Percentiles rank a stretch among this genome's conserved stretches.
These are phyloP conservation scores for Rhypophila decipiens DNA, from an alignment of 495 filamentous ascomycete species.

Conservation along the genomic window DNA sequence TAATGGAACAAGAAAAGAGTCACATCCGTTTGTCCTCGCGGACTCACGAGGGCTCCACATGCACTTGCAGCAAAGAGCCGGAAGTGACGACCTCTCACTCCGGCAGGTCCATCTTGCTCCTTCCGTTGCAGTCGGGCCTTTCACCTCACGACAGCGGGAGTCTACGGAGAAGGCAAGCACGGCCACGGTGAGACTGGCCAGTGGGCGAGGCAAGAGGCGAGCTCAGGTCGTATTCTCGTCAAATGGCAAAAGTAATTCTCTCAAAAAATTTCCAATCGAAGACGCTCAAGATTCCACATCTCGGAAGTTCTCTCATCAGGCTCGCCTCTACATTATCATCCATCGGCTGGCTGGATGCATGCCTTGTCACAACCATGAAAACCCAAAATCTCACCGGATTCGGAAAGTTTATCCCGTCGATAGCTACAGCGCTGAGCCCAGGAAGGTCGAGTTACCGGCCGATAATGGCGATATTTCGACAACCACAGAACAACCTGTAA, in stretches of 20 bases:
- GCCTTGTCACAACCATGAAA: no score
- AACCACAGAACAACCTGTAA: neutral
- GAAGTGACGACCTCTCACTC: no score
- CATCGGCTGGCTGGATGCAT: neutral
- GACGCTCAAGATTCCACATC: neutral
- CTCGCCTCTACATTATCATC: neutral
- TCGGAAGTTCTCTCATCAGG: neutral
- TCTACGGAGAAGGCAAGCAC: neutral
- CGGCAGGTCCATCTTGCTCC: no score
- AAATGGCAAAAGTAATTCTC: neutral
- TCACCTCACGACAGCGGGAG: no score
- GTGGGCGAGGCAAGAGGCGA: neutral
- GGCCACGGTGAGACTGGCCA: neutral
- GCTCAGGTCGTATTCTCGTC: neutral
- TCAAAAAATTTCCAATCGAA: neutral
- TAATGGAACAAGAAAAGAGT: no score
- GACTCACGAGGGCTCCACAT: neutral
- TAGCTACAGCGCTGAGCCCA: no score
- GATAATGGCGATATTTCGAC: neutral
- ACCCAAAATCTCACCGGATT: neutral
- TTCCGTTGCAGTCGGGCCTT: neutral
- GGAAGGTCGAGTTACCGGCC: no score
- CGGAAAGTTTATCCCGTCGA: neutral
- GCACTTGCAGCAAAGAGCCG: neutral
- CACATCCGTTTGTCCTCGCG: neutral